phyloP scores from a whole-genome alignment of 306 rosid species.

The Quercus suber region DNA sequence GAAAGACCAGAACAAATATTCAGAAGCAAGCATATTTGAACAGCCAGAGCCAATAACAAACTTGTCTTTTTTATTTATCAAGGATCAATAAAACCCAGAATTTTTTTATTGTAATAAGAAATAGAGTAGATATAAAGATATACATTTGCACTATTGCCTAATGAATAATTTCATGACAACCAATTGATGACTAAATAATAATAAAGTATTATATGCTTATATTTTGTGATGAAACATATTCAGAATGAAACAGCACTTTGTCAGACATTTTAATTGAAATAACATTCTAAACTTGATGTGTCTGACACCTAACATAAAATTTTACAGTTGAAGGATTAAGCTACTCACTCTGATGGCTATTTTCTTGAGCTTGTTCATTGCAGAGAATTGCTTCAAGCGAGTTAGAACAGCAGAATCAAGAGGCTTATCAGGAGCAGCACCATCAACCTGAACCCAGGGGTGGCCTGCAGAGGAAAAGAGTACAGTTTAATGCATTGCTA shows the following conservation, averaged over 20 bases:
- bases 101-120: background rate
- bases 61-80: background rate
- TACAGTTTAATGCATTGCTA: conserved; percentile 15
- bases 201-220: background rate
- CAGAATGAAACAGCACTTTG: background rate
- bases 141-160: conserved; percentile 7
- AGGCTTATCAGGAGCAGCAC: conserved; percentile 86
- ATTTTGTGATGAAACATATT: background rate
- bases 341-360: conserved; percentile 85
- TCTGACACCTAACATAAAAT: background rate
- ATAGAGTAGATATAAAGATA: background rate
- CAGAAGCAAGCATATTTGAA: background rate
- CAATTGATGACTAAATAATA: background rate
- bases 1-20: background rate
- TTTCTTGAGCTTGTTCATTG: conserved; percentile 85
- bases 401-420: conserved; percentile 87
- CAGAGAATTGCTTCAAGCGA: conserved; percentile 96
- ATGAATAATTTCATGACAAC: background rate
- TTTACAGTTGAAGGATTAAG: conserved; percentile 18
- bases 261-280: background rate
- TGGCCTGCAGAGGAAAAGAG: conserved; percentile 63
- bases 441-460: conserved; percentile 84
- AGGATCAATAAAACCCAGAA: background rate
- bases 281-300: background rate
- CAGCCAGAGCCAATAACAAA: background rate